Base-by-base conservation (phyloP, 495 filamentous ascomycete species). In the Penicillium pulvis region DNA sequence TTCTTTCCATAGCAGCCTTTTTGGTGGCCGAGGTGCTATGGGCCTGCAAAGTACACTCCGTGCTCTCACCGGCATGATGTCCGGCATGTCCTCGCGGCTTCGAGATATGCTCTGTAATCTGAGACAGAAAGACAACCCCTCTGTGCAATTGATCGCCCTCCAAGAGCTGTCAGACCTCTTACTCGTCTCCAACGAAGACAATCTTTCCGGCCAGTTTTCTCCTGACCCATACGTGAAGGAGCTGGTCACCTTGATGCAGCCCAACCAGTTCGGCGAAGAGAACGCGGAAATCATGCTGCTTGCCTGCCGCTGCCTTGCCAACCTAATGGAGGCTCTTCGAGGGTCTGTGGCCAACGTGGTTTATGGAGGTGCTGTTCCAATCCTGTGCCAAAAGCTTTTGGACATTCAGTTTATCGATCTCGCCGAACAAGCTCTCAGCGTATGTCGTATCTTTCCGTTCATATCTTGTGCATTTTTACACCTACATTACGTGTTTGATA, bases 211-310 rank as follows among this genome's bases (percentile, higher is more conserved):
- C 19, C 90, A 97, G 64, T 98, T 99, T 75, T 90, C 90, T 6
- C 91, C 93, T 1, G 95, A 99, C 74, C 82, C 87, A 16, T 97
- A 94, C 63, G 90, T 98, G 52, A 98, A 97, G 75, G 95, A 99
- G 69, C 80, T 99, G 57, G 92, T 98, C 28, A 72, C 81, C 1
- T 75, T 99, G 63, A 97, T 99, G 94, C 88, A 95, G 61, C 91
- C 93, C 0, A 87, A 86, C 68, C 89, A 93, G 28, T 83, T 87
- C 46, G 92, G 90, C 19, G 90, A 93, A 62, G 92, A 95, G 70
- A 97, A 96, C 67, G 89, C 93, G 4, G 93, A 99, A 72, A 97
- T 97, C 63, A 97, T 97, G 93, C 87, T 98, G 3, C 83, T 97
- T 57, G 95, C 95, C 5, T 98, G 95, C 71, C 90, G 95, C 48